Evolutionary conservation across 2,329 filamentous ascomycete genomes (phyloP).

Genomic region (Hypoxylon sp.): DNA sequence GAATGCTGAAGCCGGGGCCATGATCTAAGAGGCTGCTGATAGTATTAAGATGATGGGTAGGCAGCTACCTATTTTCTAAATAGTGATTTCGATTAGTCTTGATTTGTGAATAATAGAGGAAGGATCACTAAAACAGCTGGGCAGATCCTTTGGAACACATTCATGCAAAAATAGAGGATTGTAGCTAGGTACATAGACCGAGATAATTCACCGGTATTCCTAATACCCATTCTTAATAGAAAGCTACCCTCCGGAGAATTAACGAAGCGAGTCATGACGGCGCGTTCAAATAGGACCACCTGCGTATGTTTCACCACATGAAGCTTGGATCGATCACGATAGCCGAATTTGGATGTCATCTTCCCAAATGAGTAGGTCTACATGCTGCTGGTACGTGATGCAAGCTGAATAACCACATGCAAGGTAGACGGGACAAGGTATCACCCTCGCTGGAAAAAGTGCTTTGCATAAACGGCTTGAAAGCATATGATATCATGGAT

Average conservation of each 20-base stretch:
- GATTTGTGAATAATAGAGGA: neutral
- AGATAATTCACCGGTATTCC: neutral
- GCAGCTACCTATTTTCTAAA: neutral
- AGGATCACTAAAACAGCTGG: neutral
- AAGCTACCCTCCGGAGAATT: neutral
- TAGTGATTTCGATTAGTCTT: neutral
- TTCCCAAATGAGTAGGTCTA: slow-evolving; percentile 1
- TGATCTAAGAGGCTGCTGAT: neutral
- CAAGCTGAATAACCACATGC: neutral
- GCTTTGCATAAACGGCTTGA: slow-evolving; percentile 22
- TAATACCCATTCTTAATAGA: neutral
- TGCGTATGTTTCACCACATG: slow-evolving; percentile 10
- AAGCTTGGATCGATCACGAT: neutral
- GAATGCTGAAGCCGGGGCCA: neutral
- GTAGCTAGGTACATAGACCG: neutral
- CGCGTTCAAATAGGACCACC: neutral
- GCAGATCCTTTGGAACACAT: neutral
- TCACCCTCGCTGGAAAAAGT: slow-evolving; percentile 20
- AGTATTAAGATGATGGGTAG: neutral
- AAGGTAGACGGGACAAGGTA: neutral
- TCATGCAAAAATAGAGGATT: neutral
- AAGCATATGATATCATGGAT: slow-evolving; percentile 8
- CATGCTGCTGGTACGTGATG: neutral
- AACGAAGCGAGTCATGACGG: neutral
- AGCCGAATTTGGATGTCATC: slow-evolving; percentile 3